phyloP scores from a whole-genome alignment of 805 yeast genomes.

The Candida saitoana region DNA sequence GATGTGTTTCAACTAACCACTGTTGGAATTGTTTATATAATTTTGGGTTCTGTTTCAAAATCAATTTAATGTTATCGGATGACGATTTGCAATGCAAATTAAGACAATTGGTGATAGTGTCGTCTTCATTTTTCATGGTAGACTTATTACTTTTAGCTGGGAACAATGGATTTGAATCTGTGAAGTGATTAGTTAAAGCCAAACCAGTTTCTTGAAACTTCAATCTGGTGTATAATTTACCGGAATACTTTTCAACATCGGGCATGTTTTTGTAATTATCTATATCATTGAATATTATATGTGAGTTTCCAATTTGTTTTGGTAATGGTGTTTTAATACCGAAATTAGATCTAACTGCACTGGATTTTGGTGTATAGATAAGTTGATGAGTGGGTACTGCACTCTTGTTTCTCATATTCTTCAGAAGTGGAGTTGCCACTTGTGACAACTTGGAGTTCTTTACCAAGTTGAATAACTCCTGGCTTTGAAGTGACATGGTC shows the following conservation, averaged over 20 bases:
- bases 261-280: constrained; percentile 68
- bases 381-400: constrained; percentile 66
- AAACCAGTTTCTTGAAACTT: constrained; percentile 69
- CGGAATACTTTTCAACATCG: constrained; percentile 62
- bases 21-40: constrained; percentile 51
- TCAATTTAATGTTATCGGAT: constrained; percentile 22
- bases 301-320: constrained; percentile 51
- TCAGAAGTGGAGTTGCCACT: constrained; percentile 39
- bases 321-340: constrained; percentile 76
- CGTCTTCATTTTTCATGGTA: constrained; percentile 17
- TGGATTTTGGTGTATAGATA: constrained; percentile 62
- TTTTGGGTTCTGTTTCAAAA: constrained; percentile 39
- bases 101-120: constrained; percentile 27
- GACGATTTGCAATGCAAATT: constrained; percentile 28
- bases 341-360: constrained; percentile 64
- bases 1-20: constrained; percentile 52
- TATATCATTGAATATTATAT: constrained; percentile 59
- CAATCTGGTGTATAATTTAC: constrained; percentile 54
- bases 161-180: constrained; percentile 40
- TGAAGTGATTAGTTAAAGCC: constrained; percentile 34
- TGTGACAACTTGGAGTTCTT: constrained; percentile 41
- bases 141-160: constrained; percentile 25
- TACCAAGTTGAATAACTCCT: constrained; percentile 32
- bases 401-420: constrained; percentile 25
- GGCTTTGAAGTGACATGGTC: constrained; percentile 13